Evolutionary conservation across 108 stramenopile genomes (phyloP).

Genomic region (Epithemia pelagica): DNA sequence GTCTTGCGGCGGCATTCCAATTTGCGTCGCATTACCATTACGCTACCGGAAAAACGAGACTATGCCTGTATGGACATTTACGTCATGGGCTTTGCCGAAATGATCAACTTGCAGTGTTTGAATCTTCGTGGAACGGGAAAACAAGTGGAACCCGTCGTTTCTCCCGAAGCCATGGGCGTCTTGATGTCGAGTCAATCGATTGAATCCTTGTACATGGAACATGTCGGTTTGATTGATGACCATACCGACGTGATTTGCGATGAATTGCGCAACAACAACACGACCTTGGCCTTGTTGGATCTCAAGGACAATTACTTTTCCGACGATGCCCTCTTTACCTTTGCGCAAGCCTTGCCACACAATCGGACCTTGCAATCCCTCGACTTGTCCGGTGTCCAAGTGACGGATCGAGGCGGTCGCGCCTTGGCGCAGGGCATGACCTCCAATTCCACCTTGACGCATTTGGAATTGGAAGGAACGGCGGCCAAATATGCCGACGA

Average conservation of each 20-base stretch:
- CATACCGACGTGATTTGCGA: slow-evolving; percentile 9
- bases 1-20: slow-evolving; percentile 4
- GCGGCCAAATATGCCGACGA: slow-evolving; percentile 6
- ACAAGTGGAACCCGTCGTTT: slow-evolving; percentile 6
- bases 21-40: slow-evolving; percentile 10
- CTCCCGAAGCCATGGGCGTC: slow-evolving; percentile 5
- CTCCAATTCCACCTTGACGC: slow-evolving; percentile 3
- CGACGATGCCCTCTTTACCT: slow-evolving; percentile 12
- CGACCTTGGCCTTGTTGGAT: slow-evolving; percentile 5
- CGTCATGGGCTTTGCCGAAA: slow-evolving; percentile 8
- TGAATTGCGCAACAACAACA: slow-evolving; percentile 9
- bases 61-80: slow-evolving; percentile 10
- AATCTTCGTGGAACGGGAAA: not conserved
- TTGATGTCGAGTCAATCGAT: slow-evolving; percentile 2
- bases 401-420: slow-evolving; percentile 4
- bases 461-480: slow-evolving; percentile 16
- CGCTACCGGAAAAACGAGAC: not conserved
- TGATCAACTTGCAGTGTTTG: not conserved
- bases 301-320: slow-evolving; percentile 7
- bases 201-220: slow-evolving; percentile 7
- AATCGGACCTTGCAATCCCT: slow-evolving; percentile 6
- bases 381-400: slow-evolving; percentile 7
- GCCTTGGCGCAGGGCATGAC: slow-evolving; percentile 9
- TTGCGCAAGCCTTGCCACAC: slow-evolving; percentile 3
- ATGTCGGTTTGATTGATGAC: slow-evolving; percentile 10